Percentiles rank a stretch among this genome's conserved stretches.
Conservation (phyloP, 129 eudicot species). For the Gnaphalium uliginosum region DNA sequence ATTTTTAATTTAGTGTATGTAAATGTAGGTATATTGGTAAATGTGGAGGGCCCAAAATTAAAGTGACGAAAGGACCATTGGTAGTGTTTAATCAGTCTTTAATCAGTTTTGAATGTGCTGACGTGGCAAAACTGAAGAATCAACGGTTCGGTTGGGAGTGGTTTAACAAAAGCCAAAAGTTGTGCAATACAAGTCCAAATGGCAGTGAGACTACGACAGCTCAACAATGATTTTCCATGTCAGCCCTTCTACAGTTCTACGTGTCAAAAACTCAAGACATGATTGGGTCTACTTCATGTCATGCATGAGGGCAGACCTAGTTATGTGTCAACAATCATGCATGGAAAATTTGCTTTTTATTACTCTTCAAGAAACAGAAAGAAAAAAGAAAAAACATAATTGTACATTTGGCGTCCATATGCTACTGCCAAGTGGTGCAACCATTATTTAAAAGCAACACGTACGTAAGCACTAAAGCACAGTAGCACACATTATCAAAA, state of each 20-base stretch:
- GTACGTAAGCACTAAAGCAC: neutral
- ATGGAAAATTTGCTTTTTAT: constrained; percentile 23
- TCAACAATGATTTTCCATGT: constrained; percentile 27
- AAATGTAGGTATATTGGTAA: no score
- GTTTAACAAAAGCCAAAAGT: neutral
- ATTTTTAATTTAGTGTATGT: no score
- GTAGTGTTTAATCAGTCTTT: no score
- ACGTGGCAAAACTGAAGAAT: no score
- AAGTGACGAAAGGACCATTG: no score
- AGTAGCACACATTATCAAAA: constrained; percentile 1
- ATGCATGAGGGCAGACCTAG: constrained; percentile 7
- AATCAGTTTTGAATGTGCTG: no score
- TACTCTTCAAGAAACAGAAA: neutral
- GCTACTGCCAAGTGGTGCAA: constrained; percentile 18
- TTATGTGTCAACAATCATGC: constrained; percentile 29
- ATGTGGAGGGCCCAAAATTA: no score
- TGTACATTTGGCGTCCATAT: constrained; percentile 23
- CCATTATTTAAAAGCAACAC: neutral
- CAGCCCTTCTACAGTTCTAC: constrained; percentile 20
- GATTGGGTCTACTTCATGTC: constrained; percentile 28
- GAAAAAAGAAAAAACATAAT: neutral
- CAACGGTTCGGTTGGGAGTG: no score
- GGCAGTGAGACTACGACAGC: constrained; percentile 18
- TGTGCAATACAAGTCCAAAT: constrained; percentile 11
- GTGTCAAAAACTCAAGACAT: constrained; percentile 20